phyloP scores from a whole-genome alignment of 352 stramenopile species.

The Phytopythium aichiense region DNA sequence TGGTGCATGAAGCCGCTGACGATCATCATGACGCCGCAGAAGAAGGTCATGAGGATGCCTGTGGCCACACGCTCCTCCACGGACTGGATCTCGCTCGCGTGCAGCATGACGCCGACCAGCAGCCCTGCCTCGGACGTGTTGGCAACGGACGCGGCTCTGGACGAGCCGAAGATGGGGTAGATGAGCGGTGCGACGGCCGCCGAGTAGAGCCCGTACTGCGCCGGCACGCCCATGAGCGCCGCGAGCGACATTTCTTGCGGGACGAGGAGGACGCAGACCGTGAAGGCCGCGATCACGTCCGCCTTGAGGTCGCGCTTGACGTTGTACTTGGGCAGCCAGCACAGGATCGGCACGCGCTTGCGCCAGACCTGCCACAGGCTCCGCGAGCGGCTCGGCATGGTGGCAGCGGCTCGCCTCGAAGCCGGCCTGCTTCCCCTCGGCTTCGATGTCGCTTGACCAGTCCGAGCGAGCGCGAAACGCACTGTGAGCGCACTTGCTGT shows the following conservation, averaged over 20 bases:
- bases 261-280: constrained; percentile 89
- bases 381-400: constrained; percentile 3
- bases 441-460: neutral
- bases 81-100: constrained; percentile 35
- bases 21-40: constrained; percentile 53
- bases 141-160: constrained; percentile 50
- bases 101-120: constrained; percentile 57
- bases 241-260: constrained; percentile 91
- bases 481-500: neutral
- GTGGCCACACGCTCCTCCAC: constrained; percentile 56
- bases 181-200: constrained; percentile 65
- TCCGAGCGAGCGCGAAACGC: neutral
- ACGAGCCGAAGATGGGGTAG: constrained; percentile 71
- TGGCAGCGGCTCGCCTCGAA: neutral
- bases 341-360: constrained; percentile 58
- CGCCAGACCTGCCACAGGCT: constrained; percentile 2
- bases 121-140: constrained; percentile 66
- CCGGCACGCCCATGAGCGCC: constrained; percentile 80
- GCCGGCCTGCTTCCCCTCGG: no score
- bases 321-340: constrained; percentile 70
- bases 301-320: constrained; percentile 57
- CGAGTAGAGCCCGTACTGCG: constrained; percentile 70
- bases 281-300: constrained; percentile 62
- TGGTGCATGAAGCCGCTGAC: constrained; percentile 51
- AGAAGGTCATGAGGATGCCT: constrained; percentile 70